phyloP scores from a whole-genome alignment of 345 rosid genomes.

The Orychophragmus violaceus region DNA sequence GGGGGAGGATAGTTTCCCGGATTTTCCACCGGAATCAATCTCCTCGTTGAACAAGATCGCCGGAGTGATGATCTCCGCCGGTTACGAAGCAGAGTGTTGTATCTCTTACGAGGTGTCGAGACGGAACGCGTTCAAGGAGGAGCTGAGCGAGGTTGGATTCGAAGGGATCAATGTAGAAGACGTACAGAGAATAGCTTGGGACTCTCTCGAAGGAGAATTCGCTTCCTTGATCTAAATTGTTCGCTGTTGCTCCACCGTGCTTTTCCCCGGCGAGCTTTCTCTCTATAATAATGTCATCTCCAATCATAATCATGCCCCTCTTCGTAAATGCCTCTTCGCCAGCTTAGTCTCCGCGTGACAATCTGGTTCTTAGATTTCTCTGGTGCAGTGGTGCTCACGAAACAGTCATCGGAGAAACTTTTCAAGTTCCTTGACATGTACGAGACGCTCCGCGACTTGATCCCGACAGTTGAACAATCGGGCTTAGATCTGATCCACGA shows the following conservation, averaged over 20 bases:
- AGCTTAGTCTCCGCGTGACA: conserved; percentile 39
- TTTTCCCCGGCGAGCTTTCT: conserved; percentile 44
- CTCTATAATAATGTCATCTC: conserved; percentile 43
- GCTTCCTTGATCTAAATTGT: conserved; percentile 45
- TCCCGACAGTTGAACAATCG: conserved; percentile 21
- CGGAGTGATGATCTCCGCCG: conserved; percentile 54
- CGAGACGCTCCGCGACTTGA: no score
- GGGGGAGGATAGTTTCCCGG: conserved; percentile 38
- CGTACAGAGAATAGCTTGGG: no score
- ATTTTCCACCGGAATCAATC: no score
- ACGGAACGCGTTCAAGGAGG: conserved; percentile 45
- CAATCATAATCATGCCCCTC: conserved; percentile 18
- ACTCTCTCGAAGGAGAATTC: conserved; percentile 66
- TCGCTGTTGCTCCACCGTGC: conserved; percentile 38
- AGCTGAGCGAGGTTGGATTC: conserved; percentile 42
- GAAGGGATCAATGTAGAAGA: no score
- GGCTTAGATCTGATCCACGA: conserved; percentile 40
- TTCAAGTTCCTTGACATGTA: no score
- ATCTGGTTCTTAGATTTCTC: conserved; percentile 52
- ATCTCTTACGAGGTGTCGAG: conserved; percentile 39
- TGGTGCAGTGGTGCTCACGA: conserved; percentile 52
- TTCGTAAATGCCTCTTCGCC: conserved; percentile 38
- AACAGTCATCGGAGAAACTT: conserved; percentile 62
- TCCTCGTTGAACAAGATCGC: conserved; percentile 44
- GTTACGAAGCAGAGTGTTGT: no score